phyloP scores from a whole-genome alignment of 768 basidiomycete genomes.

The Lactarius pseudohatsudake region DNA sequence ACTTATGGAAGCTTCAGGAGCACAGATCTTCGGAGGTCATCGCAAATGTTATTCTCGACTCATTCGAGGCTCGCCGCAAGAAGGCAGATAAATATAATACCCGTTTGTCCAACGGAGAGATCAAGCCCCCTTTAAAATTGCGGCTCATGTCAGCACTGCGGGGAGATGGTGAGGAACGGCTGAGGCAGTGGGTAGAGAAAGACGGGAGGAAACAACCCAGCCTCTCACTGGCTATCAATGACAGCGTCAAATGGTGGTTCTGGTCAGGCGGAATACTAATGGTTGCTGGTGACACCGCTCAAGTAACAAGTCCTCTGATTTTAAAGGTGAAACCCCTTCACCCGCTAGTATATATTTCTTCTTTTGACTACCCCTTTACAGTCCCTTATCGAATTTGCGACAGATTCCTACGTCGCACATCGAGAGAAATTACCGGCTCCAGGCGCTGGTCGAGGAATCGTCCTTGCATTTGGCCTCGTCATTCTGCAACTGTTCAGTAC shows the following conservation, averaged over 20 bases:
- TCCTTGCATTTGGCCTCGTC: constrained; percentile 69
- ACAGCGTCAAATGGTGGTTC: constrained; percentile 74
- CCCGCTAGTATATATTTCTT: not conserved
- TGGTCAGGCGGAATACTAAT: constrained; percentile 67
- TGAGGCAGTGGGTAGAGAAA: constrained; percentile 62
- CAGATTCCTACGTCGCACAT: constrained; percentile 51
- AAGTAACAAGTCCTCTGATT: constrained; percentile 72
- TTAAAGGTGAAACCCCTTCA: constrained; percentile 56
- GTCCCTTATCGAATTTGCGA: constrained; percentile 72
- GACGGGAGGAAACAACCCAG: constrained; percentile 65
- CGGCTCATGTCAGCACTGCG: constrained; percentile 60
- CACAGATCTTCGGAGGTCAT: constrained; percentile 57
- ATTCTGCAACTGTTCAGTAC: constrained; percentile 65
- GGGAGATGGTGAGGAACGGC: constrained; percentile 52
- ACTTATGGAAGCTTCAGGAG: constrained; percentile 77
- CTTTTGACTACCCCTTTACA: constrained; percentile 30
- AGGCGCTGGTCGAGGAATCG: constrained; percentile 58
- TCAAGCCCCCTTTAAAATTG: constrained; percentile 51
- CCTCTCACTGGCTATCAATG: constrained; percentile 68
- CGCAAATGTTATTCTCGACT: constrained; percentile 59
- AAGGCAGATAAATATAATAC: constrained; percentile 70
- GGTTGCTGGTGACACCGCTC: constrained; percentile 64
- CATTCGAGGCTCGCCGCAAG: constrained; percentile 58
- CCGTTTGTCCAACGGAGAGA: constrained; percentile 62
- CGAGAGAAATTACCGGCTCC: constrained; percentile 37